Conservation (phyloP, 768 basidiomycete genomes). For the Rhizopogon sp. region DNA sequence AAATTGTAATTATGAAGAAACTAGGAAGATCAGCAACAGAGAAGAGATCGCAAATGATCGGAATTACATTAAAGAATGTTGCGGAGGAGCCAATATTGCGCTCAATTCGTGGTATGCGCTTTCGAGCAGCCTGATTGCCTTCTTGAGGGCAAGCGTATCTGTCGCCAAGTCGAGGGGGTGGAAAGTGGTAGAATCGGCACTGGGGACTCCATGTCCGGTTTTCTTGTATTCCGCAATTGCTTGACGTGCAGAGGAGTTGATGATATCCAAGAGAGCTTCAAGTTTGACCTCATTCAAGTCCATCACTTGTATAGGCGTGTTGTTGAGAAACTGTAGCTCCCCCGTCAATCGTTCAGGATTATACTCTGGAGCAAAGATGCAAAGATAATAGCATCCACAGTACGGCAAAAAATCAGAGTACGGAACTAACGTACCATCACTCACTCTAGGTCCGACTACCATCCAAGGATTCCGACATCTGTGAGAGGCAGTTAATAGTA, state of each 20-base stretch:
- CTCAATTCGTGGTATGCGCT: slow-evolving; percentile 22
- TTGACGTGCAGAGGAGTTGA: neutral
- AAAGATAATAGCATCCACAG: no score
- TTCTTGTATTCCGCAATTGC: slow-evolving; percentile 23
- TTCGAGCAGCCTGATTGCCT: slow-evolving; percentile 19
- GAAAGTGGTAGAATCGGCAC: slow-evolving; percentile 14
- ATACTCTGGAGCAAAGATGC: neutral
- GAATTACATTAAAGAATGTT: slow-evolving; percentile 21
- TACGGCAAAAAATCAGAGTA: no score
- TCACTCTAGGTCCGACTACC: no score
- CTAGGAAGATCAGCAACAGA: neutral
- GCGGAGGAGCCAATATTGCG: slow-evolving; percentile 20
- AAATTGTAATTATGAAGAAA: slow-evolving; percentile 19
- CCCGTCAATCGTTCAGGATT: neutral
- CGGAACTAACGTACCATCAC: no score
- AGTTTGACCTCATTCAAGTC: slow-evolving; percentile 21
- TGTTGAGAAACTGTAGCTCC: neutral
- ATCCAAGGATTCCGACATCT: no score
- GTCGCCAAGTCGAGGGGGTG: slow-evolving; percentile 19
- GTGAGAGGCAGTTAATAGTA: no score
- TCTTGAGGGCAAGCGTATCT: slow-evolving; percentile 18
- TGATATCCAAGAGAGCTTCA: slow-evolving; percentile 6
- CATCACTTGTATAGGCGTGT: neutral
- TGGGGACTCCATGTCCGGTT: slow-evolving; percentile 14
- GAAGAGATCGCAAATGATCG: neutral